Evolutionary conservation across 2,329 filamentous ascomycete species (phyloP), one percentile per base, ranked within the genome.

Genomic region (Diplocarpon mali): DNA sequence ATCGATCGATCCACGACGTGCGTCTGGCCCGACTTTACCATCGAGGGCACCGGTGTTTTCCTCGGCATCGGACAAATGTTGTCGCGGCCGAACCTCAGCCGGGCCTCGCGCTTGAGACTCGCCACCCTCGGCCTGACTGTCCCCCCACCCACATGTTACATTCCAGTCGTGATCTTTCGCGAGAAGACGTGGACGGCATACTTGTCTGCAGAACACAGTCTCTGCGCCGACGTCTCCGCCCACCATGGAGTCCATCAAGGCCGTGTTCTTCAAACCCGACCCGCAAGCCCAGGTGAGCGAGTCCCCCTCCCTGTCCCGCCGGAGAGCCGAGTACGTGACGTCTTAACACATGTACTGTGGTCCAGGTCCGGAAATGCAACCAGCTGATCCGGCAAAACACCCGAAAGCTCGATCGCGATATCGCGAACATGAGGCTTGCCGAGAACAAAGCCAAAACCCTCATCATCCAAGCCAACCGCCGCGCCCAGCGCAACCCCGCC

Each of bases 361-460:
- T 32, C 43, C 58, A 98, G 90, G 83, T 92, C 67, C 82, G 89
- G 52, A 96, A 95, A 80, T 96, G 90, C 67, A 95, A 95, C 65
- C 71, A 78, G 50, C 77, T 96, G 50, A 83, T 98, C 58, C 86
- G 90, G 49, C 70, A 80, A 62, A 95, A 96, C 66, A 83, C 87
- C 51, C 88, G 92, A 61, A 90, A 94, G 62, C 77, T 98, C 58
- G 92, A 98, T 65, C 89, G 92, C 62, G 89, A 96, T 67, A 90
- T 98, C 62, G 67, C 73, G 43, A 72, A 80, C 53, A 76, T 92
- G 53, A 89, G 85, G 64, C 70, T 76, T 45, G 80, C 86, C 54
- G 90, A 98, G 64, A 67, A 68, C 60, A 93, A 92, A 66, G 89
- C 89, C 51, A 88, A 87, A 60, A 82, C 76, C 63, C 78, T 86